Percentiles rank a stretch among this genome's conserved stretches.
Conservation (phyloP, 2,329 filamentous ascomycete species). For the Monosporascus sp. region DNA sequence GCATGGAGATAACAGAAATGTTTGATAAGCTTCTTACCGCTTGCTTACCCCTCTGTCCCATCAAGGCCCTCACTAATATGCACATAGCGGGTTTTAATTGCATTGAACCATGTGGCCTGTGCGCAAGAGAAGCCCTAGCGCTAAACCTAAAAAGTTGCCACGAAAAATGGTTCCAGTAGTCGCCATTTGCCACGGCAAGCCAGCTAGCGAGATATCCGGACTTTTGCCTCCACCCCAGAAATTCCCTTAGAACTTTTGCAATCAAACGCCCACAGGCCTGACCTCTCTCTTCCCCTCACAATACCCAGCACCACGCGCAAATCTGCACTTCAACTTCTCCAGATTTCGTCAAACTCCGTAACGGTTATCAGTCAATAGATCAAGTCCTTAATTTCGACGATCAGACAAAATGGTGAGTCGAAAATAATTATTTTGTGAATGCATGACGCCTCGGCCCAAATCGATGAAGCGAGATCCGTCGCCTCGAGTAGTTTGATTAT, state of each 20-base stretch:
- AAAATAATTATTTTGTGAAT: slow-evolving; percentile 7
- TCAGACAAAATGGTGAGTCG: slow-evolving; percentile 67
- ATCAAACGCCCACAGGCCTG: slow-evolving; percentile 42
- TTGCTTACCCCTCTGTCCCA: no score
- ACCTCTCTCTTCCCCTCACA: slow-evolving; percentile 28
- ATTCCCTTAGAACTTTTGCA: slow-evolving; percentile 28
- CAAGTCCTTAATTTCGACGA: slow-evolving; percentile 36
- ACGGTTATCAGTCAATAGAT: slow-evolving; percentile 40
- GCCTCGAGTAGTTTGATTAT: neutral
- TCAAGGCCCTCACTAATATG: no score
- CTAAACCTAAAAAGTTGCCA: neutral
- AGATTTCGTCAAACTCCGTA: slow-evolving; percentile 48
- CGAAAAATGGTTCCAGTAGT: neutral
- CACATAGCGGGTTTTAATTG: no score
- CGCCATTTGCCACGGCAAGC: neutral
- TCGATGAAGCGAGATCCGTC: slow-evolving; percentile 8
- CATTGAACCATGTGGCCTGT: neutral
- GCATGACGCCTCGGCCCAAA: neutral
- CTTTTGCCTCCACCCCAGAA: neutral
- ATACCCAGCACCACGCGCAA: slow-evolving; percentile 39
- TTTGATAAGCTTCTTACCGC: no score
- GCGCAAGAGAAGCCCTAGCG: neutral
- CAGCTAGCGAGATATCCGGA: neutral
- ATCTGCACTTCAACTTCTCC: slow-evolving; percentile 42
- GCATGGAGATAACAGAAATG: no score